Evolutionary conservation across 1,284 basidiomycete species (phyloP).

Genomic region (Ustilago loliicola): DNA sequence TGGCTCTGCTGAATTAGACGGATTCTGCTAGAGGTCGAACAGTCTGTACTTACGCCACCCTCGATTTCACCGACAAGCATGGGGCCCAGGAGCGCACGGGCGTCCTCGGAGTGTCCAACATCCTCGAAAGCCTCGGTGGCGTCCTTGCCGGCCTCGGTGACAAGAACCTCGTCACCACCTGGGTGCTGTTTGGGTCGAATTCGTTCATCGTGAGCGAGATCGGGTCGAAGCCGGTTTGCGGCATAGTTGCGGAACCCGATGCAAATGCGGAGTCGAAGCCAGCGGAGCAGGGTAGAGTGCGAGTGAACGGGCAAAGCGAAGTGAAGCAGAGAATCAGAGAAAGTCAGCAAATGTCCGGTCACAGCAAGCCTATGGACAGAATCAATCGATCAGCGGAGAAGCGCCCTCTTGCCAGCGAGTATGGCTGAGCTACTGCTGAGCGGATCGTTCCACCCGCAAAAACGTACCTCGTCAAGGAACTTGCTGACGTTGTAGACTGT

Average conservation of each 20-base stretch:
- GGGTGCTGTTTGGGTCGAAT: slow-evolving; percentile 75
- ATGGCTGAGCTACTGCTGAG: not conserved
- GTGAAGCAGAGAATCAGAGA: not conserved
- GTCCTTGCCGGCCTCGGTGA: slow-evolving; percentile 93
- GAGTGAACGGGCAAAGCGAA: not conserved
- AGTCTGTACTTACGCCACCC: slow-evolving; percentile 50
- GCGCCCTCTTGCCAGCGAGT: not conserved
- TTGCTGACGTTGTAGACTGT: slow-evolving; percentile 93
- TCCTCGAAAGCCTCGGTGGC: slow-evolving; percentile 99
- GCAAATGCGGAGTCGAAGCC: not conserved
- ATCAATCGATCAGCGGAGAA: not conserved
- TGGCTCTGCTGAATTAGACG: not conserved
- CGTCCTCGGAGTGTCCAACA: slow-evolving; percentile 98
- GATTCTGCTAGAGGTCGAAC: not conserved
- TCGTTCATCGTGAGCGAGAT: not conserved
- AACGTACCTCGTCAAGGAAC: slow-evolving; percentile 92
- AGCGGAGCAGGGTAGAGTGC: not conserved
- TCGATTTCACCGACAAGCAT: slow-evolving; percentile 75
- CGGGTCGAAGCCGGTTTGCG: not conserved
- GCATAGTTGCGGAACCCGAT: too few species aligned
- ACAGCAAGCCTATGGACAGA: not conserved
- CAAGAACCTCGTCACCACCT: slow-evolving; percentile 95
- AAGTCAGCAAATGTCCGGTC: not conserved
- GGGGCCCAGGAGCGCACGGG: slow-evolving; percentile 84
- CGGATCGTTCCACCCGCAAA: not conserved